Evolutionary conservation across 768 basidiomycete genomes (phyloP).

Genomic region (Hygrophoropsis aurantiaca): DNA sequence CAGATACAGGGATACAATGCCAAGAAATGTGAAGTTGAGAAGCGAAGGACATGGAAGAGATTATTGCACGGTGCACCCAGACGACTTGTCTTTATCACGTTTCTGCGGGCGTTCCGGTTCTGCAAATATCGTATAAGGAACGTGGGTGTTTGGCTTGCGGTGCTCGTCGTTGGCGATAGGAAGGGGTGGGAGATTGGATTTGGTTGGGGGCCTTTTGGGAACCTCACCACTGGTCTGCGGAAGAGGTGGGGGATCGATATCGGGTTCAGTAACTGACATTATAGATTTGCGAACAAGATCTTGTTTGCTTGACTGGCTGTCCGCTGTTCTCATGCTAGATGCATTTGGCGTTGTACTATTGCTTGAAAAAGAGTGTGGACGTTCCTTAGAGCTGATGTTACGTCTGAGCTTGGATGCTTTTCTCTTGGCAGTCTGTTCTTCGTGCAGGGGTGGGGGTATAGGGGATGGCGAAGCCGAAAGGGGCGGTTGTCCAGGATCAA

Average conservation of each 20-base stretch:
- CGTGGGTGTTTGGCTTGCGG: slow-evolving; percentile 8
- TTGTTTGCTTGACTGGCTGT: slow-evolving; percentile 41
- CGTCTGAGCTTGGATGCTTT: slow-evolving; percentile 38
- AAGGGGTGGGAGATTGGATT: slow-evolving; percentile 4
- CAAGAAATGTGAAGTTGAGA: no score
- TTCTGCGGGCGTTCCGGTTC: slow-evolving; percentile 25
- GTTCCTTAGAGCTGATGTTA: slow-evolving; percentile 39
- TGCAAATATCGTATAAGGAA: slow-evolving; percentile 5
- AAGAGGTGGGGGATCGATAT: slow-evolving; percentile 21
- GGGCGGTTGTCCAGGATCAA: slow-evolving; percentile 36
- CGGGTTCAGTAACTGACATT: slow-evolving; percentile 31
- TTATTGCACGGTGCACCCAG: slow-evolving; percentile 27
- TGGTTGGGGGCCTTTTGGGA: slow-evolving; percentile 7
- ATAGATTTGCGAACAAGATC: slow-evolving; percentile 36
- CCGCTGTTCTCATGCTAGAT: slow-evolving; percentile 55
- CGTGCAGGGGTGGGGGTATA: slow-evolving; percentile 20
- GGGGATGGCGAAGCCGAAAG: slow-evolving; percentile 31
- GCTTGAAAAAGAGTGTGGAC: slow-evolving; percentile 61
- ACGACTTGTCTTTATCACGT: slow-evolving; percentile 25
- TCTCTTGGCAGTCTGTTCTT: slow-evolving; percentile 18
- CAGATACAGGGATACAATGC: no score
- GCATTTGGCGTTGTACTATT: slow-evolving; percentile 52
- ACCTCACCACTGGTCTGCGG: slow-evolving; percentile 6
- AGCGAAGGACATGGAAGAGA: background rate
- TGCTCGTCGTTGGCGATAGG: background rate